Percentiles rank a stretch among this genome's conserved stretches.
These are phyloP conservation scores for Fragaria nilgerrensis DNA, from an alignment of 306 rosid species.

Conservation along the genomic window DNA sequence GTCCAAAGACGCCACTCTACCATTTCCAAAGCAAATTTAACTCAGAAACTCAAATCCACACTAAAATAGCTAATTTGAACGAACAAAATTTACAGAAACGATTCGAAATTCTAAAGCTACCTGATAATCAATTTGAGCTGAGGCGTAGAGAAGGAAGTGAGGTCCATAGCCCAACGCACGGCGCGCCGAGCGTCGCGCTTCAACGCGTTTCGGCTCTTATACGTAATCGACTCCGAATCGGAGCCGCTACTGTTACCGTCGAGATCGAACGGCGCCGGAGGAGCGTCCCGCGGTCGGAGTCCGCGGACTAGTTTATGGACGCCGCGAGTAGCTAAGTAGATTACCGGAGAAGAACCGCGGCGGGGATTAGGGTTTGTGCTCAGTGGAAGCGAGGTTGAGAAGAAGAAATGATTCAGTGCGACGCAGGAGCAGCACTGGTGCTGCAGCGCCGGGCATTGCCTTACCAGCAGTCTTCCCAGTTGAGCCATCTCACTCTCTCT, in stretches of 20 bases:
- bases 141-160: conserved; percentile 66
- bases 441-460: conserved; percentile 56
- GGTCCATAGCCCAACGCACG: conserved; percentile 76
- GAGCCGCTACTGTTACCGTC: conserved; percentile 13
- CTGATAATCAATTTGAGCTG: conserved; percentile 79
- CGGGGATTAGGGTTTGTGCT: conserved; percentile 19
- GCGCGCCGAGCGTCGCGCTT: conserved; percentile 85
- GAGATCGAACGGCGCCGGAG: conserved; percentile 19
- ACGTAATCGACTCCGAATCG: conserved; percentile 32
- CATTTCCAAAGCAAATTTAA: neutral
- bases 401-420: conserved; percentile 26
- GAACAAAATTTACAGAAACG: neutral
- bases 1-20: conserved; percentile 63
- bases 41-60: neutral
- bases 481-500: conserved; percentile 36
- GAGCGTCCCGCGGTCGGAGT: conserved; percentile 36
- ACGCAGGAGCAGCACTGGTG: conserved; percentile 21
- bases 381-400: conserved; percentile 20
- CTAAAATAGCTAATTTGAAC: neutral
- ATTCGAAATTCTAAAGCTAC: conserved; percentile 10
- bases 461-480: conserved; percentile 47
- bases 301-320: conserved; percentile 37
- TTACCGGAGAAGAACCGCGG: conserved; percentile 26
- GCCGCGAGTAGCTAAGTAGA: conserved; percentile 41
- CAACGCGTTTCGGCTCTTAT: conserved; percentile 77